phyloP scores from a whole-genome alignment of 1,139 yeast genomes.

The Meyerozyma elateridarum region DNA sequence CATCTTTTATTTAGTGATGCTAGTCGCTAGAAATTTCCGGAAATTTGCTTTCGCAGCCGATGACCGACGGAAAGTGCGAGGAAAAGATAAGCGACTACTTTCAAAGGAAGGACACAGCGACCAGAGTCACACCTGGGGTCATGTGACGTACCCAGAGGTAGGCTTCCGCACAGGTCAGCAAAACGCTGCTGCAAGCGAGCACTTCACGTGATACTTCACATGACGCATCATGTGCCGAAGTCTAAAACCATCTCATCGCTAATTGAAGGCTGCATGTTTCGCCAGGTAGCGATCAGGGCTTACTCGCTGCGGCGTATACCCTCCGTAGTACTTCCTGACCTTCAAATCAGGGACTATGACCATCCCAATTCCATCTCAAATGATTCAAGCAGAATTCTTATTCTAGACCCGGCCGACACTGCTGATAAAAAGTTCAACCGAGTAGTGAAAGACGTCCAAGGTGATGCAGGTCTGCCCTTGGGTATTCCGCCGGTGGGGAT shows the following conservation, averaged over 20 bases:
- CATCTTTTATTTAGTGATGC: background rate
- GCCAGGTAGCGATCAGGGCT: background rate
- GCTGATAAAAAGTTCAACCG: conserved; percentile 12
- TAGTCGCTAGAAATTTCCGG: conserved; percentile 3
- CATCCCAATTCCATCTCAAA: no score
- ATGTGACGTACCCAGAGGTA: no score
- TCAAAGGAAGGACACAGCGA: background rate
- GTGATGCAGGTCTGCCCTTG: no score
- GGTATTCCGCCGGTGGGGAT: no score
- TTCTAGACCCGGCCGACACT: conserved; percentile 13
- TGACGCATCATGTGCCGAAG: no score
- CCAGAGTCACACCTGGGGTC: no score
- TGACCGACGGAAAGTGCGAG: conserved; percentile 3
- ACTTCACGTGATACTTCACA: no score
- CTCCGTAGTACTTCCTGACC: conserved; percentile 12
- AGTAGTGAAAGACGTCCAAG: conserved; percentile 10
- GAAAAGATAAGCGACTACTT: background rate
- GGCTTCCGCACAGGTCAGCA: no score
- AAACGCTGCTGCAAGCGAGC: no score
- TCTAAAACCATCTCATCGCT: no score
- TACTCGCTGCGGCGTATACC: conserved; percentile 15
- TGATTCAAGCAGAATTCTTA: conserved; percentile 1
- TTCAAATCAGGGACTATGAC: no score
- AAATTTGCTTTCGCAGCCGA: conserved; percentile 1
- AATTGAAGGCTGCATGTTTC: no score